Evolutionary conservation across 2,329 filamentous ascomycete species (phyloP), one percentile per base, ranked within the genome.

Genomic region (Phyllosticta citriasiana): DNA sequence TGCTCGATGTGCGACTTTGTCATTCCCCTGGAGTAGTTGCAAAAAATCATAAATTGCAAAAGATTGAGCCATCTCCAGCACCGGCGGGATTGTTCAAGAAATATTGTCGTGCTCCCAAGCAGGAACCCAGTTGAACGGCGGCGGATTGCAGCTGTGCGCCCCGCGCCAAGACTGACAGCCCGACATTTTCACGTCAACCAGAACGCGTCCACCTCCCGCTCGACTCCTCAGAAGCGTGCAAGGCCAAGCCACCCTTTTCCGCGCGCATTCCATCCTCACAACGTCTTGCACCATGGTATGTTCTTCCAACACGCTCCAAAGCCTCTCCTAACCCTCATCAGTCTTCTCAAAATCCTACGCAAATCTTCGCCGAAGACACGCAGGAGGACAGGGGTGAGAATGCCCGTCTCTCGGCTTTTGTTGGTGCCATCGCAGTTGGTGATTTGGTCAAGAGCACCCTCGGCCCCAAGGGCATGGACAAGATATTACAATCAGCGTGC

Each of bases 331-430:
- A 62, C 60, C 30, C 53, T 54, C 40, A 47, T 14, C 54, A 76
- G 73, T 73, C 74, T 61, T 74, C 73, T 66, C 70, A 75, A 64
- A 94, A 91, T 79, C 92, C 93, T 71, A 96, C 91, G 65, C 93
- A 97, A 79, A 97, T 97, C 81, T 97, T 97, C 78, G 90, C 91
- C 71, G 91, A 97, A 77, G 92, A 95, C 74, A 94, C 95, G 68
- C 94, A 88, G 62, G 91, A 97, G 79, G 93, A 97, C 80, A 97
- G 96, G 81, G 94, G 94, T 71, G 93, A 97, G 81, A 97, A 97
- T 88, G 93, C 94, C 71, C 91, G 93, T 84, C 88, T 97, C 69
- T 88, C 91, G n/a, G 93, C 93, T 66, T 99, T 99, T 71, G 93
- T 99, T 61, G 94, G 94, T 69, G 94, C 94, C 74, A 99, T 99